phyloP scores from a whole-genome alignment of 495 filamentous ascomycete genomes.

The Rusavskia elegans region DNA sequence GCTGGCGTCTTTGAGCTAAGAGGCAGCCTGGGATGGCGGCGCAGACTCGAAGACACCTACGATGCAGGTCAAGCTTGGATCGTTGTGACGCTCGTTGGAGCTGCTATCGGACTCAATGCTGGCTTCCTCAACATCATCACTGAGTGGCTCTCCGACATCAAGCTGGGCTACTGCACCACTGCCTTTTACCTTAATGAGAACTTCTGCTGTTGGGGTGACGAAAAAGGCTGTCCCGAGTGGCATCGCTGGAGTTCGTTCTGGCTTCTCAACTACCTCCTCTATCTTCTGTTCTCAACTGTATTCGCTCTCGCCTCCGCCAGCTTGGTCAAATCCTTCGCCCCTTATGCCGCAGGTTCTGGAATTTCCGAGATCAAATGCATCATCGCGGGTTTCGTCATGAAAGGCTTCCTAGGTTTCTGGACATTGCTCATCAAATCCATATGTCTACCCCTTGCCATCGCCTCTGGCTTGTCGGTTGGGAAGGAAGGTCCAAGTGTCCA shows the following conservation, averaged over 20 bases:
- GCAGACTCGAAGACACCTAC: conserved; percentile 72
- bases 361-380: conserved; percentile 99
- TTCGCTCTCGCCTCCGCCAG: conserved; percentile 73
- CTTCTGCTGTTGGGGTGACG: conserved; percentile 97
- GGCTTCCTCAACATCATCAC: conserved; percentile 91
- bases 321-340: conserved; percentile 84
- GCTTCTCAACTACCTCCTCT: conserved; percentile 72
- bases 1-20: conserved; percentile 62
- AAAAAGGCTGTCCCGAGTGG: conserved; percentile 86
- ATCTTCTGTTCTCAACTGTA: conserved; percentile 69
- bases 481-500: conserved; percentile 98
- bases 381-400: conserved; percentile 99
- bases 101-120: conserved; percentile 83
- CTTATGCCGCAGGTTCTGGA: conserved; percentile 91
- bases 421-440: conserved; percentile 91
- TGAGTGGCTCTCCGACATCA: conserved; percentile 93
- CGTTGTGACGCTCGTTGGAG: conserved; percentile 85
- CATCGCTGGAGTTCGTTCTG: conserved; percentile 68
- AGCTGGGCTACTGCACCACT: conserved; percentile 83
- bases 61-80: conserved; percentile 98
- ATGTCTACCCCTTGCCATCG: conserved; percentile 80
- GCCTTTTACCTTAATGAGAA: conserved; percentile 96
- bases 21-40: conserved; percentile 62
- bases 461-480: conserved; percentile 85
- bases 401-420: conserved; percentile 87